Base-by-base conservation (phyloP, 169 alveolate genomes). In the Plasmodium gonderi region DNA sequence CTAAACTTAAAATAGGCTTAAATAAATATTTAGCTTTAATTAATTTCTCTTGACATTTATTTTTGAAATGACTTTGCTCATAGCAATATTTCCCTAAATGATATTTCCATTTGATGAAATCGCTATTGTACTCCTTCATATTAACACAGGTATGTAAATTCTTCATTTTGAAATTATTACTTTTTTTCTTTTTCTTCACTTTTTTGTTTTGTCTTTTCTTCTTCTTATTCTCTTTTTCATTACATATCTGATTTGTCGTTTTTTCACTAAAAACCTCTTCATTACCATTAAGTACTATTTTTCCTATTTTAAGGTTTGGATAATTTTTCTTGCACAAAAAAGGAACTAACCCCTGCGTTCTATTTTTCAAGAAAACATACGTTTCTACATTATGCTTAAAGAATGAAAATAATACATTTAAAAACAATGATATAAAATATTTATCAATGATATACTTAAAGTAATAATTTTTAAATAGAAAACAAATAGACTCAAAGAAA, bases 11-110 rank as follows among this genome's bases (percentile, higher is more conserved):
- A 11, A 87, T 75, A 3, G 93, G 87, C 33, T 74, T 49, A 60
- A 87, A 87, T 64, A 87, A 49, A 87, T 87, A 87, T 75, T 87
- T 87, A 0, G 93, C 78, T 75, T 87, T 87, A 20, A 75, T 49
- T 0, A 75, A 17, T 45, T 87, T 87, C 8, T 75, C 36, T 54
- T 87, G 78, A 14, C 93, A 87, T 54, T 75, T 74, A 31, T 87
- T 40, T 20, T 67, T 44, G 68, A 87, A 87, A 1, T n/a, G 0
- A 26, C 68, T n/a, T 23, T 87, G 93, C 23, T 87, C 93, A 2
- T n/a, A 74, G 74, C 93, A 87, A 6, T 87, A 87, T 33, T 87
- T 87, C 0, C 33, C 47, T 74, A 87, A 87, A 45, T 87, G 33
- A 7, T 38, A 29, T 31, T 75, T 38, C 93, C 93, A 87, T 14